Percentiles rank a stretch among this genome's conserved stretches.
phyloP scores from a whole-genome alignment of 768 basidiomycete species.

The Boletus bicolor region DNA sequence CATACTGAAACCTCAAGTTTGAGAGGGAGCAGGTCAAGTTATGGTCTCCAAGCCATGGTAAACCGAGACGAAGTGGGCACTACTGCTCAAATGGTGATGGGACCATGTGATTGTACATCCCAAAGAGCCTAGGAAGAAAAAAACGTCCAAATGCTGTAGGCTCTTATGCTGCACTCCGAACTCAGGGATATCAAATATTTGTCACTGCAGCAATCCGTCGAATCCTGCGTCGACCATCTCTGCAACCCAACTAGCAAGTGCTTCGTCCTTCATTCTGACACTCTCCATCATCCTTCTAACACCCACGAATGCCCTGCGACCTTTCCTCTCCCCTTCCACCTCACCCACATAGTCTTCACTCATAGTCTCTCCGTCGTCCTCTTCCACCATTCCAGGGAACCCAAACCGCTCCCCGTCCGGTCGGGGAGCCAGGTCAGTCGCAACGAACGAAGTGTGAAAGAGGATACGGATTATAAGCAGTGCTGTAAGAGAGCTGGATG shows the following conservation, averaged over 20 bases:
- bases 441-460: constrained; percentile 75
- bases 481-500: constrained; percentile 74
- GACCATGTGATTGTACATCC: neutral
- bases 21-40: constrained; percentile 1
- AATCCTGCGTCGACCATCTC: constrained; percentile 57
- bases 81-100: neutral
- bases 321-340: constrained; percentile 66
- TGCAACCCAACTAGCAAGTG: constrained; percentile 53
- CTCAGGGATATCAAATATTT: neutral
- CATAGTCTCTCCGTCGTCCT: constrained; percentile 64
- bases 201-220: constrained; percentile 30
- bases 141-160: neutral
- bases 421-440: constrained; percentile 59
- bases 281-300: constrained; percentile 58
- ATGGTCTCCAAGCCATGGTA: neutral
- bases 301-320: constrained; percentile 67
- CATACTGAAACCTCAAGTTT: constrained; percentile 70
- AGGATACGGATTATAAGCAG: constrained; percentile 80
- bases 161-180: neutral
- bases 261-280: constrained; percentile 64
- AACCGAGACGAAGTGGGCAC: neutral
- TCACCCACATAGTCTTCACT: constrained; percentile 39
- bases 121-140: neutral
- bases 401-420: constrained; percentile 86
- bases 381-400: constrained; percentile 80